Conservation (phyloP, 306 rosid species). For the Lathyrus sativus region DNA sequence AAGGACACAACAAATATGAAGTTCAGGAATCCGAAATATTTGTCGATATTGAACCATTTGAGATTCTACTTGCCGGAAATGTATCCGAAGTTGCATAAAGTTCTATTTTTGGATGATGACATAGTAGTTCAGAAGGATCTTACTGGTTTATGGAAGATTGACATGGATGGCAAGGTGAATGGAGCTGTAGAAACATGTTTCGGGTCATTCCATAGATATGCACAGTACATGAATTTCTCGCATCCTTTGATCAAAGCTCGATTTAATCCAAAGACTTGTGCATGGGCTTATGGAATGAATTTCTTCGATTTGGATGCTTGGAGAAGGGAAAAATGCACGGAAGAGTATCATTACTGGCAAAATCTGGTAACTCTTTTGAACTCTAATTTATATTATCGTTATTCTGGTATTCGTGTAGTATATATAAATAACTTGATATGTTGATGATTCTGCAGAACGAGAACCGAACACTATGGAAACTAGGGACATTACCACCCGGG, state of each 20-base stretch:
- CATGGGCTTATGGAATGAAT: constrained; percentile 96
- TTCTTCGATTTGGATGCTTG: constrained; percentile 90
- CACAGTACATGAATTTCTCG: constrained; percentile 89
- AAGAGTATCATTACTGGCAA: constrained; percentile 89
- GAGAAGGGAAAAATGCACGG: constrained; percentile 85
- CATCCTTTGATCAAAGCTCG: constrained; percentile 79
- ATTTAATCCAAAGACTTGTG: constrained; percentile 81
- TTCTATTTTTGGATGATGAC: constrained; percentile 80
- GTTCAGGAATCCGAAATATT: constrained; percentile 83
- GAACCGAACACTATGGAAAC: constrained; percentile 77
- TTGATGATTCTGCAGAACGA: constrained; percentile 64
- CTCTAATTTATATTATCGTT: neutral
- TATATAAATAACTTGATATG: constrained; percentile 21
- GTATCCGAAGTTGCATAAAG: constrained; percentile 77
- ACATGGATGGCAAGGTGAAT: constrained; percentile 89
- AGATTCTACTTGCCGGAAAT: constrained; percentile 87
- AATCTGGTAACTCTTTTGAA: constrained; percentile 60
- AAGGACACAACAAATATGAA: constrained; percentile 86
- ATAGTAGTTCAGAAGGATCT: constrained; percentile 84
- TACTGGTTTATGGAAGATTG: constrained; percentile 81
- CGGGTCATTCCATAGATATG: constrained; percentile 83
- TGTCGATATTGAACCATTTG: constrained; percentile 79
- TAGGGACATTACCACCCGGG: constrained; percentile 88
- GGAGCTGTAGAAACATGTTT: constrained; percentile 93
- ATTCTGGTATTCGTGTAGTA: neutral